Conservation (phyloP, 2,329 filamentous ascomycete species). For the Gremmenia infestans region DNA sequence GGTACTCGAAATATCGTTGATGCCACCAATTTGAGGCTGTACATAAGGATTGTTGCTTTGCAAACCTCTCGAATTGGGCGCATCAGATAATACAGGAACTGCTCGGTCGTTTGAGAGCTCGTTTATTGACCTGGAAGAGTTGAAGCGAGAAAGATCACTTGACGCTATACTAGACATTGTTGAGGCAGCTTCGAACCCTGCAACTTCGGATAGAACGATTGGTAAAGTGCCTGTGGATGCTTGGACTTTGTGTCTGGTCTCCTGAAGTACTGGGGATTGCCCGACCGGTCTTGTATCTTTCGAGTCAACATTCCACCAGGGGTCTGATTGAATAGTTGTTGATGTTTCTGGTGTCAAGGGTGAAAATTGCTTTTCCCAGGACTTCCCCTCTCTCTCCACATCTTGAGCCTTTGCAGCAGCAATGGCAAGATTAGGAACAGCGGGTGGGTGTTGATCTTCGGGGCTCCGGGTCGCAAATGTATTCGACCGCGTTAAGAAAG, state of each 20-base stretch:
- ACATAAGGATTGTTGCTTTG: slow-evolving; percentile 26
- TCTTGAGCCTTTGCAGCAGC: slow-evolving; percentile 27
- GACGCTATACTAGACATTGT: slow-evolving; percentile 14
- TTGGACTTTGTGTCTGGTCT: slow-evolving; percentile 26
- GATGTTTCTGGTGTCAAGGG: slow-evolving; percentile 26
- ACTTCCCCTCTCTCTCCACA: slow-evolving; percentile 18
- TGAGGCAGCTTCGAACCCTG: slow-evolving; percentile 8
- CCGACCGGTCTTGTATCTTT: slow-evolving; percentile 14
- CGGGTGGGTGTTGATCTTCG: slow-evolving; percentile 18
- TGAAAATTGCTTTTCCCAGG: slow-evolving; percentile 32
- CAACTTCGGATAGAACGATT: slow-evolving; percentile 21
- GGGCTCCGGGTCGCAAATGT: slow-evolving; percentile 25
- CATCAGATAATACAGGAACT: slow-evolving; percentile 12
- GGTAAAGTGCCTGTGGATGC: slow-evolving; percentile 24
- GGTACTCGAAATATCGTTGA: slow-evolving; percentile 3
- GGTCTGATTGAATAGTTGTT: slow-evolving; percentile 30
- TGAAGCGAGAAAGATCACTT: slow-evolving; percentile 5
- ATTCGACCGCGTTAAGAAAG: slow-evolving; percentile 46
- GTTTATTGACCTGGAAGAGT: neutral
- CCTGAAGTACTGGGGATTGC: slow-evolving; percentile 17
- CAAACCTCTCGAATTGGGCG: slow-evolving; percentile 7
- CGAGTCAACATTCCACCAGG: slow-evolving; percentile 35
- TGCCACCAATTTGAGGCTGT: slow-evolving; percentile 13
- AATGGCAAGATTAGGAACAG: slow-evolving; percentile 32
- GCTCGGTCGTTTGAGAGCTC: slow-evolving; percentile 12